A percentile compares a stretch with the other conserved stretches of the same genome.
Conservation (phyloP, 257 asterid species). For the Catharanthus roseus region DNA sequence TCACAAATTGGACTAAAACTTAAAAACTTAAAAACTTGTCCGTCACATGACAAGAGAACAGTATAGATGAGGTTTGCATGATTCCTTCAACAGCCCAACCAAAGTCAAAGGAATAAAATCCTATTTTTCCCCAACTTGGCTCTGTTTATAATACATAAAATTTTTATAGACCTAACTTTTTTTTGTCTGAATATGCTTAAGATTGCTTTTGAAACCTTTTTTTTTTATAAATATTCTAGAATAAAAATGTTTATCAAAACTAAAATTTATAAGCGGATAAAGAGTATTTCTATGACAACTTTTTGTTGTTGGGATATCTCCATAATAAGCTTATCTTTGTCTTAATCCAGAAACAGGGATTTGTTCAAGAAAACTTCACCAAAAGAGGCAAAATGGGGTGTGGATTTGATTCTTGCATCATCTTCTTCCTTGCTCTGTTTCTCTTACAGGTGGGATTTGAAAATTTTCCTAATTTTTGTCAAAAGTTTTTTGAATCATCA, state of each 20-base stretch:
- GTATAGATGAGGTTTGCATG: background rate
- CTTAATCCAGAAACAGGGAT: background rate
- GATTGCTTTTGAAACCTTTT: background rate
- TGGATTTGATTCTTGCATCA: slow-evolving; percentile 10
- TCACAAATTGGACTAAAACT: background rate
- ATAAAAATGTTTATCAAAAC: no score
- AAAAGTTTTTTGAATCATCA: background rate
- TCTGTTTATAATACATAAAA: no score
- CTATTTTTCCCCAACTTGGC: background rate
- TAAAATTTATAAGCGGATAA: no score
- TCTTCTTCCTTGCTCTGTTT: slow-evolving; percentile 18
- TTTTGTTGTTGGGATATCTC: no score
- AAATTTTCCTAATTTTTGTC: background rate
- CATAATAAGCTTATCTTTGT: no score
- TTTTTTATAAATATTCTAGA: no score
- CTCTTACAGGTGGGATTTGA: slow-evolving; percentile 21
- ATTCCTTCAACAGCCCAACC: background rate
- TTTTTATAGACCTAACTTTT: background rate
- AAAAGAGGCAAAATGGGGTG: slow-evolving; percentile 11
- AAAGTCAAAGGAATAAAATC: background rate
- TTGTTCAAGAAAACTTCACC: background rate
- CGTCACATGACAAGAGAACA: background rate
- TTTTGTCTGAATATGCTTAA: background rate
- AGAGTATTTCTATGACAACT: no score
- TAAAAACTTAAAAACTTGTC: no score